These are phyloP conservation scores for Russula earlei DNA, from an alignment of 768 basidiomycete species.

Conservation along the genomic window DNA sequence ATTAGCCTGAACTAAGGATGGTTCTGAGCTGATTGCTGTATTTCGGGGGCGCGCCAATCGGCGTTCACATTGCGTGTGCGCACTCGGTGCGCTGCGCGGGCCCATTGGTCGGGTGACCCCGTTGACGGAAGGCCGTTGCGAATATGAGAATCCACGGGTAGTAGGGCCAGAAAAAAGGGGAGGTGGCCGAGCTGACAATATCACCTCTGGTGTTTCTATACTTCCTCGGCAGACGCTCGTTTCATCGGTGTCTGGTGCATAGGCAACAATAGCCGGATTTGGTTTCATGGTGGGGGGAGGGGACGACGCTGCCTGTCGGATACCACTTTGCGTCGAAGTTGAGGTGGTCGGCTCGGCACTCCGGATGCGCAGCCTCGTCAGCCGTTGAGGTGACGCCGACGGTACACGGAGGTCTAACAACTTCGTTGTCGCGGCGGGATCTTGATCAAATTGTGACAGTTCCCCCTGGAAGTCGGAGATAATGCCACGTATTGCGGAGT, in stretches of 20 bases:
- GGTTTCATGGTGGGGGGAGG: conserved; percentile 4
- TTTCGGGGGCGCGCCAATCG: conserved; percentile 62
- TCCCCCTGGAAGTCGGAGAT: conserved; percentile 67
- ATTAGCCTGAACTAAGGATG: conserved; percentile 54
- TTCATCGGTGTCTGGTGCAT: conserved; percentile 12
- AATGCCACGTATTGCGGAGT: conserved; percentile 47
- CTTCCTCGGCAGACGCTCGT: neutral
- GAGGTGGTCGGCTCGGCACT: conserved; percentile 18
- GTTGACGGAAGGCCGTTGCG: conserved; percentile 17
- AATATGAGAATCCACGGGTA: conserved; percentile 15
- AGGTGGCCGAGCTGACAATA: neutral
- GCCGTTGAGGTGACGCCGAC: conserved; percentile 36
- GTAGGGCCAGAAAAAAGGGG: conserved; percentile 7
- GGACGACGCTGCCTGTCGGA: neutral
- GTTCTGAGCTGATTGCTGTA: conserved; percentile 72
- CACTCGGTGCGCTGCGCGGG: conserved; percentile 22
- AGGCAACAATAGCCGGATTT: conserved; percentile 12
- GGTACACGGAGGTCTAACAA: conserved; percentile 59
- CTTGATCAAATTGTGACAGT: conserved; percentile 45
- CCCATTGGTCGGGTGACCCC: conserved; percentile 19
- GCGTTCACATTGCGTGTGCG: conserved; percentile 30
- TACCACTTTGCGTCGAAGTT: neutral
- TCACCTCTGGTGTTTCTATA: neutral
- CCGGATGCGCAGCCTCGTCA: conserved; percentile 19
- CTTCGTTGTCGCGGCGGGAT: conserved; percentile 39